Evolutionary conservation across 2,329 filamentous ascomycete species (phyloP).

Genomic region (Nectriaceae sp.): DNA sequence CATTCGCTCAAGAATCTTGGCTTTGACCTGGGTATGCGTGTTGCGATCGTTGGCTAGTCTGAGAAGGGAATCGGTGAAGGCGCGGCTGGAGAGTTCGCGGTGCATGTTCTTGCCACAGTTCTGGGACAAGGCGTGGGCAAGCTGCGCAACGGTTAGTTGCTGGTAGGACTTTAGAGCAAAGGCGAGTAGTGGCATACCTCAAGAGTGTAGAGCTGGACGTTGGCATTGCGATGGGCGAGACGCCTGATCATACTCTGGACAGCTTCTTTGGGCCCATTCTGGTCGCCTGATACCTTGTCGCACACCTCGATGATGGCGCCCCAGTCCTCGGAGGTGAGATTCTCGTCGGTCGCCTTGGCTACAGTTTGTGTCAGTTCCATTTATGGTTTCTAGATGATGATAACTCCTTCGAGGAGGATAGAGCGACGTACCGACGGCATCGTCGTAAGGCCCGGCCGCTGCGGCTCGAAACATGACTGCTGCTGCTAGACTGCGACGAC

Average conservation of each 20-base stretch:
- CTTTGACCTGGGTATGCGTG: conserved; percentile 93
- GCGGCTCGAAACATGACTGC: conserved; percentile 60
- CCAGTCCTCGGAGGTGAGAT: conserved; percentile 82
- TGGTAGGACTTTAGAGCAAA: conserved; percentile 2
- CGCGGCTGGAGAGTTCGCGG: conserved; percentile 85
- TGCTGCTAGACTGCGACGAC: conserved; percentile 5
- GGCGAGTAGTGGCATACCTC: conserved; percentile 57
- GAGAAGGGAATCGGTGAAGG: conserved; percentile 91
- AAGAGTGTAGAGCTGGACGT: conserved; percentile 93
- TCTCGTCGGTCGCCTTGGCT: conserved; percentile 92
- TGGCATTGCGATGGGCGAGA: conserved; percentile 89
- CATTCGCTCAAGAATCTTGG: conserved; percentile 96
- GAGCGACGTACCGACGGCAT: conserved; percentile 55
- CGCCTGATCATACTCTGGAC: conserved; percentile 90
- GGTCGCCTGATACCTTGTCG: conserved; percentile 57
- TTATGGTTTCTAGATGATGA: not conserved
- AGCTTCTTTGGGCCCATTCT: conserved; percentile 73
- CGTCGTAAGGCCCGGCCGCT: conserved; percentile 59
- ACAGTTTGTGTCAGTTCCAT: conserved; percentile 1
- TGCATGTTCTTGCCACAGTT: conserved; percentile 88
- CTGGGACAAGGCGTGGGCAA: conserved; percentile 87
- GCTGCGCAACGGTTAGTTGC: conserved; percentile 44
- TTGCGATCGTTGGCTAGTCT: conserved; percentile 92
- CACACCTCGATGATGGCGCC: conserved; percentile 65
- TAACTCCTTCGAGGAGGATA: not conserved